Conservation (phyloP, 2,329 filamentous ascomycete genomes). For the Fusarium phyllophilum region DNA sequence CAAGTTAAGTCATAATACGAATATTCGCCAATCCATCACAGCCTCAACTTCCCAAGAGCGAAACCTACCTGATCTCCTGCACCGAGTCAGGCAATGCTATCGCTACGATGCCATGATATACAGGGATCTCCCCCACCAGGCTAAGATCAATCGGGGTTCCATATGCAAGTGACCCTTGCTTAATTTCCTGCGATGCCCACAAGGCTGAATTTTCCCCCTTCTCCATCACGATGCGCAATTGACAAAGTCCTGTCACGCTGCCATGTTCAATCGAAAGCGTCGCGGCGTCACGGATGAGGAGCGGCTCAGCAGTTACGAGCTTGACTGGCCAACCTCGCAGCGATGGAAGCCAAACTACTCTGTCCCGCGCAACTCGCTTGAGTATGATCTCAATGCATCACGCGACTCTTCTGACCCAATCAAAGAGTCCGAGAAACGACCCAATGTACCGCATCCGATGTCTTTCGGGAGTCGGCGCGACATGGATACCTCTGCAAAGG, state of each 20-base stretch:
- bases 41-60: background rate
- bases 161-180: background rate
- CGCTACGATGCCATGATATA: background rate
- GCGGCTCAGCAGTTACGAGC: slow-evolving; percentile 22
- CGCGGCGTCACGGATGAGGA: slow-evolving; percentile 9
- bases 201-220: slow-evolving; percentile 7
- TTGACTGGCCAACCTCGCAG: slow-evolving; percentile 33
- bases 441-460: slow-evolving; percentile 1
- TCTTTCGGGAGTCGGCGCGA: slow-evolving; percentile 30
- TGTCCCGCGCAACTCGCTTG: slow-evolving; percentile 21
- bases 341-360: slow-evolving; percentile 45
- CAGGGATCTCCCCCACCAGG: background rate
- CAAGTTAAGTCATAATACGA: background rate
- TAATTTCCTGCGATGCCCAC: background rate
- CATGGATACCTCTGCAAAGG: slow-evolving; percentile 16
- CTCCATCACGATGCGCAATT: background rate
- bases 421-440: background rate
- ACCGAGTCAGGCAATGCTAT: background rate
- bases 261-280: slow-evolving; percentile 27
- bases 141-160: background rate
- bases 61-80: background rate
- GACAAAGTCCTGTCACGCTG: background rate
- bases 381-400: background rate
- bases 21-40: background rate
- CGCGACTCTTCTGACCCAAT: slow-evolving; percentile 26